Conservation (phyloP, 768 basidiomycete species). For the Tremella yokohamensis region DNA sequence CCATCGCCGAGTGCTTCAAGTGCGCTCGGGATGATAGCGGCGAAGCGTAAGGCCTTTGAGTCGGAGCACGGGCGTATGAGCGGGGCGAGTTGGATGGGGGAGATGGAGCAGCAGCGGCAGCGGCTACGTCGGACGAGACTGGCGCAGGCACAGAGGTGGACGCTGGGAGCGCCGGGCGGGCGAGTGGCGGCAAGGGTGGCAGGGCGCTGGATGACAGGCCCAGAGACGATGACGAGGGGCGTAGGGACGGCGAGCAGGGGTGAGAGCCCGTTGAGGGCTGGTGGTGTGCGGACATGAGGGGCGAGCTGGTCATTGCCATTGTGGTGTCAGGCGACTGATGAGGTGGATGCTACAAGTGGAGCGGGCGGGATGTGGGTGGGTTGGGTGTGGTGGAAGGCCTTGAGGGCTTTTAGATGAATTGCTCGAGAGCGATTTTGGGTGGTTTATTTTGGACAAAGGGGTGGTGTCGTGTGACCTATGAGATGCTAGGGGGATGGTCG, state of each 20-base stretch:
- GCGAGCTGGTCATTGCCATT: slow-evolving; percentile 1
- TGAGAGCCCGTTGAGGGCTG: slow-evolving; percentile 1
- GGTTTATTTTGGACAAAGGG: no score
- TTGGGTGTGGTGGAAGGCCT: no score
- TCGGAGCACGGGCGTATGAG: slow-evolving; percentile 37
- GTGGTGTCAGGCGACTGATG: not conserved
- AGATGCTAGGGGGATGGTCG: no score
- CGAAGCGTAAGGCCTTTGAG: slow-evolving; percentile 33
- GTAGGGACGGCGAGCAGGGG: slow-evolving; percentile 1
- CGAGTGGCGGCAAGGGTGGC: no score
- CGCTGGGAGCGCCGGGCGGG: no score
- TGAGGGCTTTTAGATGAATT: no score
- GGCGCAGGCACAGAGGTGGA: no score
- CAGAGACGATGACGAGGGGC: not conserved
- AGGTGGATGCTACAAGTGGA: no score
- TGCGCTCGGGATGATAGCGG: slow-evolving; percentile 11
- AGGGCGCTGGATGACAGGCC: not conserved
- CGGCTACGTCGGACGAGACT: not conserved
- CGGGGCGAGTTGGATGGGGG: slow-evolving; percentile 10
- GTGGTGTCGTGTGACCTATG: no score
- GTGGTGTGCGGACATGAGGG: not conserved
- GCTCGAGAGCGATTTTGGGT: no score
- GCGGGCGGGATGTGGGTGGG: no score
- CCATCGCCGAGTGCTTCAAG: slow-evolving; percentile 7
- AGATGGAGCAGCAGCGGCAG: slow-evolving; percentile 6